Percentiles rank a stretch among this genome's conserved stretches.
These are phyloP conservation scores for Auxenochlorella pyrenoidosa DNA, from an alignment of 139 green algal species.

Conservation along the genomic window DNA sequence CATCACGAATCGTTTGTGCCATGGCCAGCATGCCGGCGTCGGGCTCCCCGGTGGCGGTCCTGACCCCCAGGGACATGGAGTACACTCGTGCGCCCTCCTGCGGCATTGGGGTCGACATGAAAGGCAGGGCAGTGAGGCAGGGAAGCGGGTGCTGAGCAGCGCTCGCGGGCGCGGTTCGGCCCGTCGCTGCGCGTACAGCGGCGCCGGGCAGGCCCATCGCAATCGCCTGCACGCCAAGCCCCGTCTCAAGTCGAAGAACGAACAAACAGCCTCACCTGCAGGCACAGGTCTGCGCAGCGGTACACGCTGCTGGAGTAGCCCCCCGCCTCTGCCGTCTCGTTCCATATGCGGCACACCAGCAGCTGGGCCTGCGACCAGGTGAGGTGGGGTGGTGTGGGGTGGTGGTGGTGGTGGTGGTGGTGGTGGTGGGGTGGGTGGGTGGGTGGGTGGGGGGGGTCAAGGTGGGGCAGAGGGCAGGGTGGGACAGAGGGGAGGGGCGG, in stretches of 20 bases:
- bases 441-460: no score
- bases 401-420: no score
- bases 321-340: not conserved
- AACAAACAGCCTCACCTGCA: not conserved
- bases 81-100: constrained; percentile 13
- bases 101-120: no score
- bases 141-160: no score
- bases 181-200: no score
- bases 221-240: no score
- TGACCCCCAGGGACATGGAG: not conserved
- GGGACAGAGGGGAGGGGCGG: no score
- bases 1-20: not conserved
- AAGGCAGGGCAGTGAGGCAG: no score
- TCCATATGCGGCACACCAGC: constrained; percentile 29
- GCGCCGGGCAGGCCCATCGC: no score
- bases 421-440: no score
- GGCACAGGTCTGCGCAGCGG: constrained; percentile 16
- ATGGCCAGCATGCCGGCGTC: not conserved
- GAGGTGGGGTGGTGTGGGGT: not conserved
- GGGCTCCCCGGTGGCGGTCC: not conserved
- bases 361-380: not conserved
- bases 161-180: no score
- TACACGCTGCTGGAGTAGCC: not conserved
- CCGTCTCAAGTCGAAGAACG: not conserved
- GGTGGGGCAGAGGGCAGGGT: no score